A percentile compares a stretch with the other conserved stretches of the same genome.
Conservation (phyloP, 2,329 filamentous ascomycete genomes). For the Lasiodiplodia citricola region DNA sequence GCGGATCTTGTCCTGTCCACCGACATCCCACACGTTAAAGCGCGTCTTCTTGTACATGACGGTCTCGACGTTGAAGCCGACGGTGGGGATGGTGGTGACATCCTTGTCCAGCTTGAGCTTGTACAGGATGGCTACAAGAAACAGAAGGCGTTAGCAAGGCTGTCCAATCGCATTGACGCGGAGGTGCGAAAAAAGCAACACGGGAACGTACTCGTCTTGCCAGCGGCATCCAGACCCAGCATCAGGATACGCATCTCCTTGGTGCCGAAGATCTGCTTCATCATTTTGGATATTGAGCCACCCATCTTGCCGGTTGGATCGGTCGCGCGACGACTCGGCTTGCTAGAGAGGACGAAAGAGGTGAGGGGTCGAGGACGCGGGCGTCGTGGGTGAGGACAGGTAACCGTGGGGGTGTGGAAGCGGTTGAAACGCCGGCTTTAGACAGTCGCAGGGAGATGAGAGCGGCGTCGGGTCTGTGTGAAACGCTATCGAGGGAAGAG, state of each 20-base stretch:
- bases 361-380: conserved; percentile 1
- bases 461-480: conserved; percentile 9
- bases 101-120: conserved; percentile 99
- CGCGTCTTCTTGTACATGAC: conserved; percentile 99
- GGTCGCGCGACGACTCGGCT: conserved; percentile 16
- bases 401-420: conserved; percentile 19
- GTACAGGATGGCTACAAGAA: conserved; percentile 79
- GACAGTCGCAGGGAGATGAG: conserved; percentile 24
- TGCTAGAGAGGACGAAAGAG: neutral
- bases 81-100: conserved; percentile 98
- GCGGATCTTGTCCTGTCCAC: conserved; percentile 99
- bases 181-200: conserved; percentile 15
- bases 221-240: conserved; percentile 95
- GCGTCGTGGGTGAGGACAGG: conserved; percentile 12
- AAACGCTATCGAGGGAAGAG: conserved; percentile 9
- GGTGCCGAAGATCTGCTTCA: conserved; percentile 98
- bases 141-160: conserved; percentile 6
- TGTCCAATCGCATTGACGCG: conserved; percentile 15
- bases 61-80: conserved; percentile 99
- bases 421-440: conserved; percentile 25
- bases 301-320: conserved; percentile 71
- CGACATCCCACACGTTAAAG: conserved; percentile 99
- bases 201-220: conserved; percentile 77
- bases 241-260: conserved; percentile 99
- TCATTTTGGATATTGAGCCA: conserved; percentile 87